Base-by-base conservation (phyloP, 192 early-diverging fungal species). In the Coemansia sp. region DNA sequence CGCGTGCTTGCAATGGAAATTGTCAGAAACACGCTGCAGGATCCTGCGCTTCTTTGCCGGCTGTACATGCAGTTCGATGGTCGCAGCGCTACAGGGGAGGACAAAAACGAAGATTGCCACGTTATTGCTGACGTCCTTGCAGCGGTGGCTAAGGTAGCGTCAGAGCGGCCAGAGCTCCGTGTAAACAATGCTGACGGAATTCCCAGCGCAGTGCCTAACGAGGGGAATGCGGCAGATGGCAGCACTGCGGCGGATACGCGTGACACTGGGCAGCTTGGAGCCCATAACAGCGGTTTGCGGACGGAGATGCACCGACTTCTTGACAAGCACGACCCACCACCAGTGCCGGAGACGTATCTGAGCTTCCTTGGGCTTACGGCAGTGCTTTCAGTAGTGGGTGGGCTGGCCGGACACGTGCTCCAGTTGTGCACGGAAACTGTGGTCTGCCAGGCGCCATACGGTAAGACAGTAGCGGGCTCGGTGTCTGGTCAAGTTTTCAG, bases 291-390 rank as follows among this genome's bases (percentile, higher is more conserved):
- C 62, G 27, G 67, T 21, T 59, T 84, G 60, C 82, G 84, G 54
- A 59, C 74, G 10, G 72, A 84, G 56, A 78, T 93, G 71, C 76
- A 96, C 57, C 92, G 94, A 77, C 93, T 94, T 75, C 85, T 99
- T 29, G 97, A 99, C 70, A 98, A 97, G 73, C 78, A 86, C 7
- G 95, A 96, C 14, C 90, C 95, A 21, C 97, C 97, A 4, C 55
- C 72, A 0, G 86, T 96, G 22, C 95, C 97, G 1, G 94, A 95
- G 22, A 91, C 89, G 4, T 99, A 99, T 66, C 66, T 94, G 39
- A 88, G 91, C 50, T 90, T 88, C 63, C 77, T 98, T 10, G 86
- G 92, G 0, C 74, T 94, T n/a, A 68, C 87, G 19, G 88, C 89
- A 59, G 66, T 96, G 6, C 80, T 84, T 30, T 86, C 78, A 0